Base-by-base conservation (phyloP, 306 rosid genomes). In the Arachis stenosperma region DNA sequence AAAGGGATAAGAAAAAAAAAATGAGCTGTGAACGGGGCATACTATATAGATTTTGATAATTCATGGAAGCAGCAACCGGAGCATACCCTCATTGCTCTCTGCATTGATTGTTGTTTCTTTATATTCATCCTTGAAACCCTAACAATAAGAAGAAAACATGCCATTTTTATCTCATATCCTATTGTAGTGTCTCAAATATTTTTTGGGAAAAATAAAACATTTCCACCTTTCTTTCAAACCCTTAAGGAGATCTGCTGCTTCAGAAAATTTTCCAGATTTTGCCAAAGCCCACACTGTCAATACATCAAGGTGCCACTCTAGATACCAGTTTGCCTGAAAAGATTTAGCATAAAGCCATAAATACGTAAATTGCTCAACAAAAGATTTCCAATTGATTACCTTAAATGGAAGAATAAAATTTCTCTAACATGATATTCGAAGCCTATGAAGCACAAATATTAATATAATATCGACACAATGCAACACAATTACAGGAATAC, bases 201-300 rank as follows among this genome's bases (percentile, higher is more conserved):
- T 62, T 47, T 22, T 36, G 37, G 46, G 54, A 50, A 50, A 56
- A 39, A 83, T 15, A 14, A 6, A 78, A 77, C 67, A 73, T 29
- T 69, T 65, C 72, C 37, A 93, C 98, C 96, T 86, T 75, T 79
- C 82, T 61, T 77, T 86, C 74, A 93, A 83, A 76, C 96, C 92
- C 33, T 76, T 74, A 1, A 93, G 85, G 50, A 93, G 85, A 33
- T 87, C 88, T 68, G 84, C 90, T 65, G 96, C 90, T 74, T 79
- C 79, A 65, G 87, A 81, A 75, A 77, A 42, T 77, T 87, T 78
- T 40, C 85, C 83, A 27, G 89, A 62, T 74, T 78, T 61, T 27
- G 96, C 90, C 83, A 93, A 82, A 66, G 86, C 93, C 98, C 98
- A 90, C 41, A 82, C 79, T 17, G 64, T 68, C 83, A 93, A 69